These are phyloP conservation scores for Dendryphion nanum DNA, from an alignment of 2,329 filamentous ascomycete species.

Conservation along the genomic window DNA sequence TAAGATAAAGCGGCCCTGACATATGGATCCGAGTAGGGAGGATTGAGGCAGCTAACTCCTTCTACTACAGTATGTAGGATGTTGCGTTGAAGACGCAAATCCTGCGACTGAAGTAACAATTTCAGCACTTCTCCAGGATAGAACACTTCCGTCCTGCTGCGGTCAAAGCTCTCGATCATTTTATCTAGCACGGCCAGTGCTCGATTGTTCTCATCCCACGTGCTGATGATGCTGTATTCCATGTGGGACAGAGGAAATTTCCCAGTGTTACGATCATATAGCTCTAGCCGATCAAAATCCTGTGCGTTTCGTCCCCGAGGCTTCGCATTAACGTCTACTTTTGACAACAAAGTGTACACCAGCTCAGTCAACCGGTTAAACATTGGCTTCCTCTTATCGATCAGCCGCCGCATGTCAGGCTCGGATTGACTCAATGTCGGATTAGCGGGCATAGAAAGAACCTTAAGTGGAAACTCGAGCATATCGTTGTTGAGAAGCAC, in stretches of 20 bases:
- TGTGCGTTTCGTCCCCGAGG: slow-evolving; percentile 4
- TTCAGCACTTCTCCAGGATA: slow-evolving; percentile 37
- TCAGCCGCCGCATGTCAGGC: slow-evolving; percentile 23
- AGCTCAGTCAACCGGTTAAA: slow-evolving; percentile 33
- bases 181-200: slow-evolving; percentile 34
- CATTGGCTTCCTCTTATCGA: slow-evolving; percentile 31
- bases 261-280: slow-evolving; percentile 16
- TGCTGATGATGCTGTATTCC: slow-evolving; percentile 21
- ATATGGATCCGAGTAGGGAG: slow-evolving; percentile 29
- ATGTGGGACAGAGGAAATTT: slow-evolving; percentile 27
- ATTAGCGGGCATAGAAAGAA: slow-evolving; percentile 29
- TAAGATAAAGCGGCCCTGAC: slow-evolving; percentile 30
- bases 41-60: slow-evolving; percentile 23
- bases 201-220: slow-evolving; percentile 29
- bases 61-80: slow-evolving; percentile 28
- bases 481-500: slow-evolving; percentile 25
- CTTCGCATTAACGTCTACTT: slow-evolving; percentile 23
- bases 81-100: slow-evolving; percentile 12
- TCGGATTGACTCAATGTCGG: slow-evolving; percentile 10
- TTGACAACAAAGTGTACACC: slow-evolving; percentile 24
- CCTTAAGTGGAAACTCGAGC: slow-evolving; percentile 25
- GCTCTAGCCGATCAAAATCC: slow-evolving; percentile 16
- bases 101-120: slow-evolving; percentile 24
- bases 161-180: slow-evolving; percentile 34
- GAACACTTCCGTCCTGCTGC: slow-evolving; percentile 24